Conservation (phyloP, 768 basidiomycete genomes). For the Psilocybe subaeruginosa region DNA sequence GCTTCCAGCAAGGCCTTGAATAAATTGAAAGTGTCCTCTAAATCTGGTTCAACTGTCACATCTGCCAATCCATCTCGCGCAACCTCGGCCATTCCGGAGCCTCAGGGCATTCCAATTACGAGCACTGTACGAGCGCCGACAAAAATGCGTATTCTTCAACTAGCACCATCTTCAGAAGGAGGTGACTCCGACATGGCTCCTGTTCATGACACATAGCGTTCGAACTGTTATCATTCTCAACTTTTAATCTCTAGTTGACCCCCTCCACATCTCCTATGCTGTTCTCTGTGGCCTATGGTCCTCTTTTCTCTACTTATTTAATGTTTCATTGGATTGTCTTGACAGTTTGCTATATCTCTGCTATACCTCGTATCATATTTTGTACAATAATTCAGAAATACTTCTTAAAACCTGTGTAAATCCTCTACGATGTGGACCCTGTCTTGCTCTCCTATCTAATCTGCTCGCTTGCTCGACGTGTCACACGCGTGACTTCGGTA, state of each 20-base stretch:
- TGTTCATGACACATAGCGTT: constrained; percentile 25
- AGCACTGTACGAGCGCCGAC: constrained; percentile 53
- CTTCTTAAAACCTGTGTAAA: background rate
- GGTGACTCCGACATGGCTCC: constrained; percentile 50
- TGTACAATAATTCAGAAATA: background rate
- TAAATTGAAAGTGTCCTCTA: constrained; percentile 44
- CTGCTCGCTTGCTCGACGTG: background rate
- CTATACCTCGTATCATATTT: background rate
- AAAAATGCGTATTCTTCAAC: constrained; percentile 68
- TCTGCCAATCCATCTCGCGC: constrained; percentile 61
- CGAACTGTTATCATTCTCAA: background rate
- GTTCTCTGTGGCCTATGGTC: background rate
- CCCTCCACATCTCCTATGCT: background rate
- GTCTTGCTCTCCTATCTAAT: too few species aligned
- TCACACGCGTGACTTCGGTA: constrained; percentile 12
- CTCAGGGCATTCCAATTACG: constrained; percentile 27
- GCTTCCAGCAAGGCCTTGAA: constrained; percentile 38
- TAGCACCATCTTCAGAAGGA: constrained; percentile 53
- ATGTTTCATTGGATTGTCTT: background rate
- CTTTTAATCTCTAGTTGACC: background rate
- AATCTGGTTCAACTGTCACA: constrained; percentile 43
- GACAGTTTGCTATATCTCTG: background rate
- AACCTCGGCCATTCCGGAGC: constrained; percentile 54
- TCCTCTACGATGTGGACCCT: background rate
- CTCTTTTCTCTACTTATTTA: background rate